Evolutionary conservation across 129 eudicot species (phyloP), one percentile per base, ranked within the genome.

Genomic region (Gnaphalium uliginosum): DNA sequence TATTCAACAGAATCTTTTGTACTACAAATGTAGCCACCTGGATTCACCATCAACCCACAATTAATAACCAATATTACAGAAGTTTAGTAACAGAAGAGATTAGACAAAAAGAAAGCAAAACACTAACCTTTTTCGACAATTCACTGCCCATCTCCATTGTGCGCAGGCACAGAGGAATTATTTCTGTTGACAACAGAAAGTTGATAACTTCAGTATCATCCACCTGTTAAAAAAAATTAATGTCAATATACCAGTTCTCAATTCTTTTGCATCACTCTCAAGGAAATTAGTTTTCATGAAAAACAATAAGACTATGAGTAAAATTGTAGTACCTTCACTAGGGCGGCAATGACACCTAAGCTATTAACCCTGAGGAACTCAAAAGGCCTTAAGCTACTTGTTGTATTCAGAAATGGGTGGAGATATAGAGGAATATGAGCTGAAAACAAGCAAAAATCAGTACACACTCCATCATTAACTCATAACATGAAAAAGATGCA

Each of bases 131-230:
- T 86, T 89, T 95, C 4, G 99, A 95, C 76, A 91, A 77, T 76
- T 91, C 97, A 51, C 94, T 87, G 6, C 99, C 99, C 92, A 86
- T 89, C 79, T 95, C 97, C 99, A 95, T 95, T 43, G 96, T 87
- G n/a, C 92, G 93, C 58, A 90, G 85, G 80, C 97, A 94, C 61
- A 91, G 71, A 1, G 98, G 98, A 68, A 94, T 81, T 59, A 90
- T 91, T 78, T 94, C 98, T 39, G 97, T 90, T 27, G 96, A 84
- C 25, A 94, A 88, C 72, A 94, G 91, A 79, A 90, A 94, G 64
- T 89, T 84, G 66, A 94, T 87, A 43, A 94, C 97, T 68, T 89
- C 96, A 59, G 97, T 85, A 84, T 94, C 96, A 83, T 90, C 97
- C 63, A 89, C 97, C 98, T 94, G 86, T 21, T 33, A 66, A 62